Evolutionary conservation across 805 yeast species (phyloP).

Genomic region (Ogataea parapolymorpha): DNA sequence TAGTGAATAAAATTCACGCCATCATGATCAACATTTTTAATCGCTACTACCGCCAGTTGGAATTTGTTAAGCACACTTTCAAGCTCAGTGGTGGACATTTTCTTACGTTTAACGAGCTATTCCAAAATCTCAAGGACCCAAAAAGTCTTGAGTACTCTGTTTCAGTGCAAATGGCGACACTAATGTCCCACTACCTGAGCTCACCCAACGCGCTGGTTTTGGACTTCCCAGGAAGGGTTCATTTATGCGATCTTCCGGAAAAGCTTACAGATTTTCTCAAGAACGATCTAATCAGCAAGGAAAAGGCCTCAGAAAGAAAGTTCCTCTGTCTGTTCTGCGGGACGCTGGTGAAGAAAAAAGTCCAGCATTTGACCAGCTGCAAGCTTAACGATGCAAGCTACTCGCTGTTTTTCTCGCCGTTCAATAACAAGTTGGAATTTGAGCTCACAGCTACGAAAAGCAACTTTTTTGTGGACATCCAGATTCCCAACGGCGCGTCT

Average conservation of each 20-base stretch:
- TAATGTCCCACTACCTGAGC: constrained; percentile 4
- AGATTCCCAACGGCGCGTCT: constrained; percentile 17
- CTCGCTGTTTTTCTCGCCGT: constrained; percentile 28
- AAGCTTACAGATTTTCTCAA: constrained; percentile 44
- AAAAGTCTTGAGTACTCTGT: constrained; percentile 21
- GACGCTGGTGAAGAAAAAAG: constrained; percentile 11
- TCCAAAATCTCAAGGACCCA: constrained; percentile 11
- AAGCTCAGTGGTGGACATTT: constrained; percentile 25
- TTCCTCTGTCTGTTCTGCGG: constrained; percentile 29
- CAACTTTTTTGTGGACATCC: constrained; percentile 30
- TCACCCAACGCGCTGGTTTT: constrained; percentile 34
- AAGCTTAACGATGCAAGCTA: constrained; percentile 20
- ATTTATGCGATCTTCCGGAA: constrained; percentile 22
- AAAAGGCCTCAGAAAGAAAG: constrained; percentile 16
- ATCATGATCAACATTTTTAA: constrained; percentile 33
- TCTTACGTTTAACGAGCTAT: constrained; percentile 24
- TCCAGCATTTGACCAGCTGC: constrained; percentile 21
- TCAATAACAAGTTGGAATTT: constrained; percentile 21
- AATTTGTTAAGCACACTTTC: constrained; percentile 29
- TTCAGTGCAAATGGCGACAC: constrained; percentile 14
- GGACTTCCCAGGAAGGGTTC: constrained; percentile 28
- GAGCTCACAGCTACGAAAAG: constrained; percentile 24
- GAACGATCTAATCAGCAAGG: constrained; percentile 41
- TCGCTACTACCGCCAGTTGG: constrained; percentile 32
- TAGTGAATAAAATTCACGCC: constrained; percentile 38